phyloP scores from a whole-genome alignment of 352 stramenopile species.

The Phytophthora cactorum region DNA sequence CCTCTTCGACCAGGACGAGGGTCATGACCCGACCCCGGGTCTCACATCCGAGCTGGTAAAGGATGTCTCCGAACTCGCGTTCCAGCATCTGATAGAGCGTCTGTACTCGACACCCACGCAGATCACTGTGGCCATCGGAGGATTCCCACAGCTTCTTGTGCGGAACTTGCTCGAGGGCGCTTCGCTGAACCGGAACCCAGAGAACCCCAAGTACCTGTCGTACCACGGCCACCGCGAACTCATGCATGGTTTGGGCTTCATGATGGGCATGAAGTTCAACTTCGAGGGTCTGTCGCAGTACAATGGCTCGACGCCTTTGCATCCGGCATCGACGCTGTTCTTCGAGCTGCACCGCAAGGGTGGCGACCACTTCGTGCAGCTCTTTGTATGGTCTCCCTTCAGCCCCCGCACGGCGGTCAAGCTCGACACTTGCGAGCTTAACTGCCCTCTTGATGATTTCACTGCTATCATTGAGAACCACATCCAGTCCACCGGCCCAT shows the following conservation, averaged over 20 bases:
- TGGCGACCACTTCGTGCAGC: slow-evolving; percentile 56
- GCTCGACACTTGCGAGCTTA: slow-evolving; percentile 61
- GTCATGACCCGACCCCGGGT: slow-evolving; percentile 49
- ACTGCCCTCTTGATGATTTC: slow-evolving; percentile 68
- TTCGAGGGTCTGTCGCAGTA: slow-evolving; percentile 65
- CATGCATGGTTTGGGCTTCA: slow-evolving; percentile 77
- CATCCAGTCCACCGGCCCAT: slow-evolving; percentile 65
- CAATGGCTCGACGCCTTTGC: slow-evolving; percentile 72
- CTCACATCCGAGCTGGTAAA: slow-evolving; percentile 50
- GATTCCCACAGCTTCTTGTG: slow-evolving; percentile 72
- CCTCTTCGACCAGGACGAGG: slow-evolving; percentile 71
- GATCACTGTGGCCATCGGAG: slow-evolving; percentile 71
- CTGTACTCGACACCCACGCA: slow-evolving; percentile 72
- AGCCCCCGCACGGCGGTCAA: slow-evolving; percentile 57
- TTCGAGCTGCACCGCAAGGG: slow-evolving; percentile 67
- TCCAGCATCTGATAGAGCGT: slow-evolving; percentile 76
- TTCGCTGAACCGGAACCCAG: slow-evolving; percentile 28
- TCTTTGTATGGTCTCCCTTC: slow-evolving; percentile 79
- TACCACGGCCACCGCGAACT: slow-evolving; percentile 85
- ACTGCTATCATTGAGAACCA: slow-evolving; percentile 59
- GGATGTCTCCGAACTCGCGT: slow-evolving; percentile 66
- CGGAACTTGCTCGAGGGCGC: slow-evolving; percentile 63
- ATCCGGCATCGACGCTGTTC: slow-evolving; percentile 75
- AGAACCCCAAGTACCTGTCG: slow-evolving; percentile 73
- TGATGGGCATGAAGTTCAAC: slow-evolving; percentile 84